Conservation (phyloP, 2,329 filamentous ascomycete species). For the Talaromyces sp. region DNA sequence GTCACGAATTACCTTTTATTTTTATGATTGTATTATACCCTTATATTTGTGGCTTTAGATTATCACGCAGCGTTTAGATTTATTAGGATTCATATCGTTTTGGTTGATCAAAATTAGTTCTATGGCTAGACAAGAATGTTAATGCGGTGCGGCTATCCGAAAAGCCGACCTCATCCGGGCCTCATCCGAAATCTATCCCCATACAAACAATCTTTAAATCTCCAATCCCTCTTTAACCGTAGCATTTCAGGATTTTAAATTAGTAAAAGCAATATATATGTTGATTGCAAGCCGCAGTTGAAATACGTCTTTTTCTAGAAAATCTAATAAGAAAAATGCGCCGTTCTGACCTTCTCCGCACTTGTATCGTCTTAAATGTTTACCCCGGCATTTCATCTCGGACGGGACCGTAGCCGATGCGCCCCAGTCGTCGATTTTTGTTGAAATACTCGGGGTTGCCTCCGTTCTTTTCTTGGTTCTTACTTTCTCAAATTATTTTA, state of each 20-base stretch:
- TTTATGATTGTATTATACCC: slow-evolving; percentile 5
- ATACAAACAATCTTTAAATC: not conserved
- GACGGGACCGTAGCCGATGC: slow-evolving; percentile 34
- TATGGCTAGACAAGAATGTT: not conserved
- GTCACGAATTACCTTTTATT: not conserved
- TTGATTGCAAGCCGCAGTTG: not conserved
- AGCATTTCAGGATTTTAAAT: not conserved
- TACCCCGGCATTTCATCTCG: slow-evolving; percentile 24
- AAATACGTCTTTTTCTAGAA: not conserved
- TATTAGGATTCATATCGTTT: not conserved
- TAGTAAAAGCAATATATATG: not conserved
- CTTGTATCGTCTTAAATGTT: slow-evolving; percentile 1
- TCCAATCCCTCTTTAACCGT: not conserved
- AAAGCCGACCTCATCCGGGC: slow-evolving; percentile 6
- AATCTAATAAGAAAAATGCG: not conserved
- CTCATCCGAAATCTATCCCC: slow-evolving; percentile 13
- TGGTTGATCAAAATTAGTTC: not conserved
- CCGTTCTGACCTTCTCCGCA: not conserved
- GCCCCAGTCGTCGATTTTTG: not conserved
- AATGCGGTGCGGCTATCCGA: slow-evolving; percentile 10
- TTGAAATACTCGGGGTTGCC: slow-evolving; percentile 21
- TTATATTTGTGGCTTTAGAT: not conserved
- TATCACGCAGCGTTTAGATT: not conserved
- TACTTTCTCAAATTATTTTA: not conserved
- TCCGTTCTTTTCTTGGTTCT: slow-evolving; percentile 2